Evolutionary conservation across 768 basidiomycete species (phyloP), one percentile per base, ranked within the genome.

Genomic region (Lactarius deliciosus): DNA sequence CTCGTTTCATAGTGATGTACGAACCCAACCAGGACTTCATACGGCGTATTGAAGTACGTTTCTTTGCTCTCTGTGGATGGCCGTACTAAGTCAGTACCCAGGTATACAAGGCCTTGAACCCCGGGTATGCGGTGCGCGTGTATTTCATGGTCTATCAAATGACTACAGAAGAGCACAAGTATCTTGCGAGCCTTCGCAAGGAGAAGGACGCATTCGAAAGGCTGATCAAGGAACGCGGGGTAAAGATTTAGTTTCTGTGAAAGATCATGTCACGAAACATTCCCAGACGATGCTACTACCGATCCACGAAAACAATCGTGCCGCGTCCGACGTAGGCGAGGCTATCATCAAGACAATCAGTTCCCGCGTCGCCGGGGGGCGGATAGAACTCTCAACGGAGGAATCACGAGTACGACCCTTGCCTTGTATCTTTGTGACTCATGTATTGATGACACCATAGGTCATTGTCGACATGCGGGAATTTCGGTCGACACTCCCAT

Each of bases 401-500:
- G 86, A 89, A 6, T 87, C 89, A 4, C 81, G 83, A 73, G 91
- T 88, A 70, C 45, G 75, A 60, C 18, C 61, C 62, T 30, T 16
- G 45, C 60, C 56, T 38, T 36, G 20, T 22, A 22, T 36, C 18
- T 4, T 18, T 28, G 34, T 9, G 5, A 38, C 32, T 8, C 28
- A 0, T 3, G 43, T 25, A 8, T 25, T 47, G 13, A 57, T 20
- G 43, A 10, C 38, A 2, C 10, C 59, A 8, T 66, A 97, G 94
- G 89, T 99, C 57, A 88, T 99, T 66, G 94, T 98, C 28, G 97
- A 98, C 76, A 90, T 98, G 85, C 86, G 96, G 70, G 97, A 99
- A 76, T 98, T 99, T 76, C 83, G 95, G 32, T 98, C 96, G 2
- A 86, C 94, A 0, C 78, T 99, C 11, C 97, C 96, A 0, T 95